These are phyloP conservation scores for Chlamydomonas sp. DNA, from an alignment of 139 green algal genomes.

Conservation along the genomic window DNA sequence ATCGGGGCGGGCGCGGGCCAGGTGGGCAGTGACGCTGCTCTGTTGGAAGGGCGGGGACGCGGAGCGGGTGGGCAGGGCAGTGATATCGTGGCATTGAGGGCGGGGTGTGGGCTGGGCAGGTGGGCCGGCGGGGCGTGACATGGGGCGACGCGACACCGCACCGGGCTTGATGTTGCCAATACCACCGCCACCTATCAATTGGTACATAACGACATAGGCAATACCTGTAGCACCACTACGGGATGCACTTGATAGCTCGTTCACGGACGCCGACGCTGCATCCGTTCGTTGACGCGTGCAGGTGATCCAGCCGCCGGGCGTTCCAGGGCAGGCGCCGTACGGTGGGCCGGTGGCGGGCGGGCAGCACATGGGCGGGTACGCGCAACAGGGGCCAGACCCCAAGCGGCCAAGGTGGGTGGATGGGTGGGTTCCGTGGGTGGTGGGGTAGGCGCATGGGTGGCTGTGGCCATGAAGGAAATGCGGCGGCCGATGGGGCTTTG, in stretches of 20 bases:
- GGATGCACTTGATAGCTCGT: too few species aligned
- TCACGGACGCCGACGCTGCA: too few species aligned
- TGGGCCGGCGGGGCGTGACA: slow-evolving; percentile 2
- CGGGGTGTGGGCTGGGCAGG: not conserved
- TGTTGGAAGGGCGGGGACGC: too few species aligned
- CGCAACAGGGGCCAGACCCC: not conserved
- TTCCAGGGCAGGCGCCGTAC: too few species aligned
- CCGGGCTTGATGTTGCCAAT: too few species aligned
- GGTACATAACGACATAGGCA: too few species aligned
- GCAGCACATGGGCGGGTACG: not conserved
- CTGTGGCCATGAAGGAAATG: not conserved
- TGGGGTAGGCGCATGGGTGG: not conserved
- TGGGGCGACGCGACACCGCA: not conserved
- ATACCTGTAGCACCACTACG: too few species aligned
- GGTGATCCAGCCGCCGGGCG: too few species aligned
- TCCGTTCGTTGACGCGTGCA: too few species aligned
- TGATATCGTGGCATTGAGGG: not conserved
- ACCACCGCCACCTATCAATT: too few species aligned
- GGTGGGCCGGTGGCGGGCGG: not conserved
- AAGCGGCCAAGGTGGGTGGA: slow-evolving; percentile 12
- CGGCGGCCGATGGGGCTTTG: not conserved
- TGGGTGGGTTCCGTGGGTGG: not conserved
- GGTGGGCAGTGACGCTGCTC: not conserved
- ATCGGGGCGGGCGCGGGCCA: not conserved
- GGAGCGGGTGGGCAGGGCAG: too few species aligned